These are phyloP conservation scores for Termitomyces sp. DNA, from an alignment of 768 basidiomycete species.

Conservation along the genomic window DNA sequence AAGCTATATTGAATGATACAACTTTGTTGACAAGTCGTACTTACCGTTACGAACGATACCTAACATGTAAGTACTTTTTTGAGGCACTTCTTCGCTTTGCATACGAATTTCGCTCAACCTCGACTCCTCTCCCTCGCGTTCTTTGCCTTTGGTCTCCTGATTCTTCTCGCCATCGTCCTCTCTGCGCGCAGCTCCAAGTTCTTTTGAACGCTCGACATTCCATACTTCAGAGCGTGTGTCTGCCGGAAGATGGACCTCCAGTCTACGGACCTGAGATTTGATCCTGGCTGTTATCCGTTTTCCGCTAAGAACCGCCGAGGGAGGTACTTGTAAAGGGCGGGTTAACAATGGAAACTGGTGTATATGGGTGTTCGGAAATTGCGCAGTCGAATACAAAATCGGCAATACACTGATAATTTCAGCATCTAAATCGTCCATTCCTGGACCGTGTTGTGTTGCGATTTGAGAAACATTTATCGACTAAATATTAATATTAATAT, in stretches of 20 bases:
- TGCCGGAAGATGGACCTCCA: conserved; percentile 80
- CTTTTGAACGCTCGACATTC: conserved; percentile 65
- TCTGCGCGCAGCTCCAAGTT: conserved; percentile 55
- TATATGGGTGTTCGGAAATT: conserved; percentile 61
- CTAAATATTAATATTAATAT: not conserved
- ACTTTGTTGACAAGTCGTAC: conserved; percentile 14
- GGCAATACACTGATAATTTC: conserved; percentile 65
- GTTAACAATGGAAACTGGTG: conserved; percentile 79
- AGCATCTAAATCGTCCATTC: conserved; percentile 38
- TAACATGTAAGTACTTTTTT: conserved; percentile 65
- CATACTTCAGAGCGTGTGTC: conserved; percentile 78
- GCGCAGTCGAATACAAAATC: conserved; percentile 60
- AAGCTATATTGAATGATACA: not conserved
- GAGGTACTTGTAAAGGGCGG: conserved; percentile 70
- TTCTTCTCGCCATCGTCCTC: conserved; percentile 81
- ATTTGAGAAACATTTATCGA: not conserved
- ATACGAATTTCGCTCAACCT: conserved; percentile 65
- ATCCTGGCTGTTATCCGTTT: conserved; percentile 72
- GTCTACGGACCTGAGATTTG: conserved; percentile 53
- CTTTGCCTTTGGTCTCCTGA: conserved; percentile 43
- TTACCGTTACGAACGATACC: conserved; percentile 70
- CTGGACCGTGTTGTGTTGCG: not conserved
- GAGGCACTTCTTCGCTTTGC: conserved; percentile 65
- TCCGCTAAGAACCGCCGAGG: conserved; percentile 65
- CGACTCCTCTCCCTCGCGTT: conserved; percentile 47